Base-by-base conservation (phyloP, 352 stramenopile species). In the Globisporangium nodosum region DNA sequence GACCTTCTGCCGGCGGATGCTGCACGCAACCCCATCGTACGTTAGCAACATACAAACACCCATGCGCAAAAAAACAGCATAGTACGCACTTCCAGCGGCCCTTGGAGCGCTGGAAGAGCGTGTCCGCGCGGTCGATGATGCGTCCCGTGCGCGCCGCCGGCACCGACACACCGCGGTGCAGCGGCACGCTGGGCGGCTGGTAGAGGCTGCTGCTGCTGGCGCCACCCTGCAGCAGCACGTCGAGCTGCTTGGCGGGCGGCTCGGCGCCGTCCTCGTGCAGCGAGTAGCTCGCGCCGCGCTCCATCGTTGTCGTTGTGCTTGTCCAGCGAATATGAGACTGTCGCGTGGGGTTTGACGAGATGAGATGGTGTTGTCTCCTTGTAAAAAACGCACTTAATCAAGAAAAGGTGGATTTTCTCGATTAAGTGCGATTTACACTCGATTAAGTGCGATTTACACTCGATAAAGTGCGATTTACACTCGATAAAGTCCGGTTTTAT, bases 11-110 rank as follows among this genome's bases (percentile, higher is more conserved):
- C 84, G 84, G 3, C 78, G 78, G 64, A 94, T 92, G 48, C 84
- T 94, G 64, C 54, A 48, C 27, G 33, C 18, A 47, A 33, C 18
- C 13, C 20, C 18, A 42, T 18, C 4, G 6, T 1, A 43, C 24
- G 24, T 27, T 27, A 27, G 24, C 24, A 27, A 3, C 24, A 27
- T 27, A 27, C 24, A 27, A 27, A 27, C 24, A 27, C 24, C 24
- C 24, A 27, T 27, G 24, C 24, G 24, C 24, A 27, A 3, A 27
- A 27, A 27, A 27, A 27, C 24, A 27, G 24, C 24, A 27, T 27
- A 59, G 12, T 1, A 84, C 78, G 60, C 61, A 91, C 81, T 91
- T 91, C 81, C 81, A 91, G 61, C 85, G 78, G 12, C 81, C 81
- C 56, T 83, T 82, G 12, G 81, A 91, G 59, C 81, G 79, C 64